A percentile compares a stretch with the other conserved stretches of the same genome.
Conservation (phyloP, 176 grass and related monocot species). For the Avena sativa region DNA sequence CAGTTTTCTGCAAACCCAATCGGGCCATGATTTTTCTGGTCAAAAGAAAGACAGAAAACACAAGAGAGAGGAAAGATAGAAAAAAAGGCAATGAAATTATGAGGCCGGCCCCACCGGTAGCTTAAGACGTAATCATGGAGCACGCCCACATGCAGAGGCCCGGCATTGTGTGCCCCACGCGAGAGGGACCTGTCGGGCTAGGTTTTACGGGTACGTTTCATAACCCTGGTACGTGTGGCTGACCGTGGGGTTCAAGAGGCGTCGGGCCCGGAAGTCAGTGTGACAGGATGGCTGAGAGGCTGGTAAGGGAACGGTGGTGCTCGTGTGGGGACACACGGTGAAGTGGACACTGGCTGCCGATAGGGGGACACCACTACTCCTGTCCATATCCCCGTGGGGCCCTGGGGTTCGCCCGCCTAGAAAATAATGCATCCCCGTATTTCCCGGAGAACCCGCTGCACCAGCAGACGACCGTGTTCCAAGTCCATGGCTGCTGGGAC, state of each 20-base stretch:
- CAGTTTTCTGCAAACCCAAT: not conserved
- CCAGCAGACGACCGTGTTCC: not conserved
- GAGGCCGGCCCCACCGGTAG: not conserved
- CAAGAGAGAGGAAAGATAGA: no score
- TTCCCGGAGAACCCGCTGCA: not conserved
- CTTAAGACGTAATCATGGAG: not conserved
- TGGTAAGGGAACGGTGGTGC: not conserved
- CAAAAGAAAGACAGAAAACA: not conserved
- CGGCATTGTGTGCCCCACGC: not conserved
- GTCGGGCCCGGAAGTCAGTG: not conserved
- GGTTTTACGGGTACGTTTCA: not conserved
- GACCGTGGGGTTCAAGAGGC: accelerated
- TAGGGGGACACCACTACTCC: slow-evolving; percentile 18
- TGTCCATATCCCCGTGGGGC: not conserved
- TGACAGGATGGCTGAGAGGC: not conserved
- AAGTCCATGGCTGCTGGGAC: not conserved
- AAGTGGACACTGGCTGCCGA: not conserved
- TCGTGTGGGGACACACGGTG: not conserved
- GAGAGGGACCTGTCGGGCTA: not conserved
- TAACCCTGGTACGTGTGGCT: accelerated
- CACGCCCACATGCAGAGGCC: slow-evolving; percentile 7
- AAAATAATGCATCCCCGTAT: not conserved
- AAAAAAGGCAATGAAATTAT: not conserved
- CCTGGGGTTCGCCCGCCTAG: not conserved
- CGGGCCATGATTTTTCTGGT: not conserved